Conservation (phyloP, 2,329 filamentous ascomycete genomes). For the Aspergillus sp. region DNA sequence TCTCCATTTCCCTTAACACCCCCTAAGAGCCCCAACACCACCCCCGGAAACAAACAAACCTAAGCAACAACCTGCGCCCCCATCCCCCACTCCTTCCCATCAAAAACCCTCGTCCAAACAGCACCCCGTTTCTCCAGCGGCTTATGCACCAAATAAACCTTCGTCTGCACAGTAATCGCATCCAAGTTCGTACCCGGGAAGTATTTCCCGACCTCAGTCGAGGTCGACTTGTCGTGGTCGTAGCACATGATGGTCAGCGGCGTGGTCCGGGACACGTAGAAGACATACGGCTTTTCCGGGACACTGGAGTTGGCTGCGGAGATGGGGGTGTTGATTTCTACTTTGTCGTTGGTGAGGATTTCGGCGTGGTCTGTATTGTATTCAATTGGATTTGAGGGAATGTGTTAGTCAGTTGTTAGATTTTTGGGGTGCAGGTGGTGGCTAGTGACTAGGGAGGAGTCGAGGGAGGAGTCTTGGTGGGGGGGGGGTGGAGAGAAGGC, state of each 20-base stretch:
- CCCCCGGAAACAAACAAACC: not conserved
- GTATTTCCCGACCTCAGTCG: not conserved
- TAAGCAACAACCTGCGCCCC: not conserved
- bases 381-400: no score
- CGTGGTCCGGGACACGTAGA: not conserved
- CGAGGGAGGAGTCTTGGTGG: no score
- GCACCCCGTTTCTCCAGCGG: not conserved
- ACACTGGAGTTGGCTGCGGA: not conserved
- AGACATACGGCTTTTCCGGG: not conserved
- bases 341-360: not conserved
- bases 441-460: no score
- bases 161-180: not conserved
- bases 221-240: not conserved
- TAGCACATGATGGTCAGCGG: not conserved
- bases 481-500: no score
- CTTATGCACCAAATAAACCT: slow-evolving; percentile 2
- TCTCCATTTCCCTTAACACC: not conserved
- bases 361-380: not conserved
- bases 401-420: no score
- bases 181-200: slow-evolving; percentile 1
- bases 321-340: not conserved
- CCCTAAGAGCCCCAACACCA: not conserved
- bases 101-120: not conserved
- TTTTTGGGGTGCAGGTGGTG: no score
- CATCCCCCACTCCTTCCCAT: slow-evolving; percentile 2